phyloP scores from a whole-genome alignment of 2,329 filamentous ascomycete genomes.

The Knufia petricola region DNA sequence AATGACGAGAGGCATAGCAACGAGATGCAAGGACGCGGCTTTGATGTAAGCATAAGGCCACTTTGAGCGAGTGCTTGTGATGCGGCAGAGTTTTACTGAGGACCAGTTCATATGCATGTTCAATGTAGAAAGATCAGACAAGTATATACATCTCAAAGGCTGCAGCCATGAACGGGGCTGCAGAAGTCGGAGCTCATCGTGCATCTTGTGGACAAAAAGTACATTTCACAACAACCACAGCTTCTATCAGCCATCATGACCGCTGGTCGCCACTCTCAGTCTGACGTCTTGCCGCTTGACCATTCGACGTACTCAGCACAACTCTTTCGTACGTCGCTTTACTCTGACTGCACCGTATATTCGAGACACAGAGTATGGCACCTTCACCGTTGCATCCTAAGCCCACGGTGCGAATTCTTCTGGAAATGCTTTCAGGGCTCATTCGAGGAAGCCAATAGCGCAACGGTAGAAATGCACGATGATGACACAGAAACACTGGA shows the following conservation, averaged over 20 bases:
- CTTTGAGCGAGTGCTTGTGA: too few species aligned
- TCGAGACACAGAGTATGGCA: conserved; percentile 1
- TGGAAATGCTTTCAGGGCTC: background rate
- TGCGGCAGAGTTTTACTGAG: too few species aligned
- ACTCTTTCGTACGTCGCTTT: conserved; percentile 3
- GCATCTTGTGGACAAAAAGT: too few species aligned
- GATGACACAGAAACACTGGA: conserved; percentile 6
- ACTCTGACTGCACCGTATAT: conserved; percentile 6
- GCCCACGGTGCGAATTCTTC: conserved; percentile 8
- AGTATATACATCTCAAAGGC: background rate
- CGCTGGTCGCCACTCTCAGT: background rate
- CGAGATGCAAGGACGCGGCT: background rate
- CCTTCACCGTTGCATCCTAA: conserved; percentile 6
- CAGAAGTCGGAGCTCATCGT: too few species aligned
- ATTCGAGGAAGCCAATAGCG: conserved; percentile 4
- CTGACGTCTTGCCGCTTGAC: conserved; percentile 1
- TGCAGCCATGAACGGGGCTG: too few species aligned
- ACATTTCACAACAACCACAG: too few species aligned
- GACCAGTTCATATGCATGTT: too few species aligned
- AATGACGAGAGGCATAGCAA: background rate
- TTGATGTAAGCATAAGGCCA: background rate
- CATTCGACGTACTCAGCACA: conserved; percentile 2
- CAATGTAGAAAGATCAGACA: too few species aligned
- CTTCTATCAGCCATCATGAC: background rate
- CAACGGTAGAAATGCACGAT: conserved; percentile 9